Evolutionary conservation across 495 filamentous ascomycete species (phyloP), one percentile per base, ranked within the genome.

Genomic region (Staphylotrichum longicolle): DNA sequence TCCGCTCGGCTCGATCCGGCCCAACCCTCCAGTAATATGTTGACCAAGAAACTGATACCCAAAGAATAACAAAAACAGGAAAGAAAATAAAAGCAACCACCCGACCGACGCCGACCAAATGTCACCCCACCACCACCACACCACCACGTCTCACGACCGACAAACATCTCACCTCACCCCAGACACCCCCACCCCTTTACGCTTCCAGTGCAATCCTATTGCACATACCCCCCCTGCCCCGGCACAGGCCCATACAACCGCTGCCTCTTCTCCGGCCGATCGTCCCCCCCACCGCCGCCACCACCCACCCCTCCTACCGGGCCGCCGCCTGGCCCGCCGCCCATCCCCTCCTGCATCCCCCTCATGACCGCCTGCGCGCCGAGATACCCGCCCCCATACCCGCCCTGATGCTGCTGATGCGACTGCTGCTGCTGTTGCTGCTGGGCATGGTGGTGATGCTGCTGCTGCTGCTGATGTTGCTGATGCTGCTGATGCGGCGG

Each of bases 231-330:
- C 41, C 64, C 61, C 33, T 71, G 39, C 32, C 64, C 63, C 20
- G 73, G 68, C 44, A 52, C 62, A 5, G 74, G 70, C 0, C 72
- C 73, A 53, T 78, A 80, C 50, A 79, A 58, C 57, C 73, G 54
- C 60, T 73, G 70, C 51, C 73, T 56, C 63, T 75, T 75, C 58
- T 75, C 73, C 0, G 73, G 72, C 56, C 73, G 57, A 47, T 72
- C 46, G 3, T 52, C 57, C 4, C 34, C 56, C 0, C 41, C 59
- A 12, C 33, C 59, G 9, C 12, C 30, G 1, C 39, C 47, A 8
- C 37, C 0, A 50, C 59, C 39, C 20, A 42, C 27, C 39, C 44
- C 8, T 5, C 40, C 32, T 34, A 30, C 42, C 27, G 32, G 32
- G 39, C 42, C 14, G 12, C 54, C 45, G 49, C 20, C 66, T 14